phyloP scores from a whole-genome alignment of 176 grass and related monocot species.

The Phoenix roebelenii region DNA sequence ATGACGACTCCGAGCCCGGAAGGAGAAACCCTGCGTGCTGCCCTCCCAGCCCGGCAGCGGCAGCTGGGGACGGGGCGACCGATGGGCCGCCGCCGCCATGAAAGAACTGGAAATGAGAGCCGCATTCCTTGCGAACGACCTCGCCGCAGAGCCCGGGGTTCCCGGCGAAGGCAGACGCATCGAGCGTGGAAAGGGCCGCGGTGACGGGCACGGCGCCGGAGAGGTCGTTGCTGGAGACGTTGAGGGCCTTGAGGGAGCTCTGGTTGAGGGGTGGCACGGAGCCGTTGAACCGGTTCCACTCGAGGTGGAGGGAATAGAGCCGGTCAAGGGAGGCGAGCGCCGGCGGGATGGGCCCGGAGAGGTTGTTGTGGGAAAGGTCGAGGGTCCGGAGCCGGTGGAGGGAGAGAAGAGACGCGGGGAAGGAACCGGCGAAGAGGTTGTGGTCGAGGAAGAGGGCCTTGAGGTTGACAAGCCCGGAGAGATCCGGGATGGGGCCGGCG shows the following conservation, averaged over 20 bases:
- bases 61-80: constrained; percentile 27
- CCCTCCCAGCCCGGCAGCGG: constrained; percentile 7
- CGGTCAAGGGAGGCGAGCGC: constrained; percentile 47
- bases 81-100: constrained; percentile 18
- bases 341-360: constrained; percentile 49
- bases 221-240: constrained; percentile 81
- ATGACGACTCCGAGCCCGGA: constrained; percentile 29
- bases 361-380: constrained; percentile 60
- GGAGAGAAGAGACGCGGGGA: constrained; percentile 47
- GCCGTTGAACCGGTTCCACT: constrained; percentile 68
- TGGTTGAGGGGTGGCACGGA: constrained; percentile 76
- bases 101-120: constrained; percentile 64
- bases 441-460: constrained; percentile 68
- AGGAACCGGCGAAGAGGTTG: constrained; percentile 73
- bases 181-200: constrained; percentile 27
- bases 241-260: constrained; percentile 48
- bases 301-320: constrained; percentile 45
- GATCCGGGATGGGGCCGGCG: constrained; percentile 54
- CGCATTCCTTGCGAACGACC: constrained; percentile 57
- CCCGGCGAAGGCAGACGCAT: constrained; percentile 31
- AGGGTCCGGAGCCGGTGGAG: constrained; percentile 72
- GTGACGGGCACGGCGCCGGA: constrained; percentile 76
- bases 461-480: constrained; percentile 70
- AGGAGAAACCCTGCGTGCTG: constrained; percentile 25
- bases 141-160: constrained; percentile 74